Evolutionary conservation across 306 rosid genomes (phyloP), one percentile per base, ranked within the genome.

Genomic region (Quercus bicolor): DNA sequence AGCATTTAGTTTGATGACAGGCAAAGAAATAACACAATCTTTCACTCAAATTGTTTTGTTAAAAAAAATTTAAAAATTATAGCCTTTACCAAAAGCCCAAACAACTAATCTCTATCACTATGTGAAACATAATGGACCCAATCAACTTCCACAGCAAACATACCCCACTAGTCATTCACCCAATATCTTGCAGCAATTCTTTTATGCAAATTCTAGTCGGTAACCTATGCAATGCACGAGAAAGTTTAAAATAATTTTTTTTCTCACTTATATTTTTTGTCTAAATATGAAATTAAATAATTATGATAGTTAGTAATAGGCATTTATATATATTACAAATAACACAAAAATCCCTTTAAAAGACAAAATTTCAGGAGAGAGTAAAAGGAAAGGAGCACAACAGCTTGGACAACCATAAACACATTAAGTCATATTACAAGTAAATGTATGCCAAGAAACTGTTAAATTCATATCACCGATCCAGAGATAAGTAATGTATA

Each of bases 401-500:
- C 16, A 48, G 53, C 53, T 11, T 48, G 53, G 66, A 62, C 69
- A 26, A 29, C 45, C 13, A 28, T 64, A 15, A 29, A 64, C 21
- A 18, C 70, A 64, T 64, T 29, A 59, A 8, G 65, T 59, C 18
- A 66, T 18, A 28, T 68, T 59, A 57, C 72, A 51, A 40, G 23
- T 21, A 75, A 59, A 77, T 52, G 61, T 28, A 51, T 16, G 53
- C 57, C 40, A 59, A 74, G 21, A 72, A 31, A 65, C 71, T 33
- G 34, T 31, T 13, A 60, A 85, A 40, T 28, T n/a, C 55, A 57
- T 26, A 33, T 20, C 68, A 64, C 37, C 12, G 24, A 52, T 76
- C 37, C 28, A 19, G 43, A 66, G 26, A 70, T 26, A 71, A 72
- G 65, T 29, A 75, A 70, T 8, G 70, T 52, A 31, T 78, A 68